Percentiles rank a stretch among this genome's conserved stretches.
These are phyloP conservation scores for Pestalotiopsis sp. DNA, from an alignment of 2,329 filamentous ascomycete species.

Conservation along the genomic window DNA sequence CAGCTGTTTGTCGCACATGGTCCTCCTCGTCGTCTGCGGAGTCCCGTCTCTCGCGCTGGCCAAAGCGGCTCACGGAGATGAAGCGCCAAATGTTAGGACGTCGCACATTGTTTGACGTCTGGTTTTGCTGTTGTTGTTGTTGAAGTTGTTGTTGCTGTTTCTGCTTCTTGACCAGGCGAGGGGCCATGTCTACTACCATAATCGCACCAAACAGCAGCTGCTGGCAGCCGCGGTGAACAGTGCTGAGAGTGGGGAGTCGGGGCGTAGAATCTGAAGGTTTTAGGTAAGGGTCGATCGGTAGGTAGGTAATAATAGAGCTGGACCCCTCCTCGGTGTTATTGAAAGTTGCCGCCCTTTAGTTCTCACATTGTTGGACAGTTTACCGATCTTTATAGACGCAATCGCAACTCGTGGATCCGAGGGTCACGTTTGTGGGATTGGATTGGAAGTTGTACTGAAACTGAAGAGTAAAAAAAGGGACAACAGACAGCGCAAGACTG, in stretches of 20 bases:
- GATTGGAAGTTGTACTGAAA: background rate
- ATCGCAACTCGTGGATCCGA: background rate
- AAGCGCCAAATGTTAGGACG: slow-evolving; percentile 12
- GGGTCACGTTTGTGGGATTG: background rate
- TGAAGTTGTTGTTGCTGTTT: background rate
- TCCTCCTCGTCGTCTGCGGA: slow-evolving; percentile 9
- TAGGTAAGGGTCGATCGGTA: background rate
- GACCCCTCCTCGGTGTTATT: background rate
- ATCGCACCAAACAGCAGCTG: background rate
- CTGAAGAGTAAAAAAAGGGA: background rate
- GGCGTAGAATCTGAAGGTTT: background rate
- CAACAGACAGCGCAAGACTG: background rate
- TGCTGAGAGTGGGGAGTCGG: too few species aligned
- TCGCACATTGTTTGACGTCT: slow-evolving; percentile 1
- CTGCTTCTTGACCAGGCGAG: slow-evolving; percentile 9
- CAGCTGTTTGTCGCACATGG: background rate
- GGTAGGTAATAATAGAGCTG: background rate
- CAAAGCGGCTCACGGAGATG: slow-evolving; percentile 6
- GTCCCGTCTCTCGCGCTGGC: background rate
- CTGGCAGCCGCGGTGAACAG: background rate
- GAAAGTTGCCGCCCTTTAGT: background rate
- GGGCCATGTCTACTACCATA: slow-evolving; percentile 3
- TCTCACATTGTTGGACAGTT: background rate
- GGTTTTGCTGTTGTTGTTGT: background rate
- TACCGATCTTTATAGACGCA: background rate